A percentile compares a stretch with the other conserved stretches of the same genome.
Evolutionary conservation across 2,329 filamentous ascomycete genomes (phyloP).

Genomic region (Fusarium sp.): DNA sequence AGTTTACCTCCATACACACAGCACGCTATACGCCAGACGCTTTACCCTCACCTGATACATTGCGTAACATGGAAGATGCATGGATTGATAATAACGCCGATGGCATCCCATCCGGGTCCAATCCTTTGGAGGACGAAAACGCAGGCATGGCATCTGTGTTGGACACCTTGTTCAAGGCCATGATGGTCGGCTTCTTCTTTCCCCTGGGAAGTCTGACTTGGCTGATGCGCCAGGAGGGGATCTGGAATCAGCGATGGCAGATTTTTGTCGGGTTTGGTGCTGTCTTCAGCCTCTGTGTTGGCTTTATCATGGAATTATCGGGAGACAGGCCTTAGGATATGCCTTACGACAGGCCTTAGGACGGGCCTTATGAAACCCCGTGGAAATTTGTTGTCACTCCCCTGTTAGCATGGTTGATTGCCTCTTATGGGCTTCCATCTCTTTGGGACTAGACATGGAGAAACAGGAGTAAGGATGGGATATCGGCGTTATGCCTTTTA

Average conservation of each 20-base stretch:
- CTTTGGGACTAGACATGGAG: neutral
- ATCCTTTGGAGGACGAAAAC: slow-evolving; percentile 60
- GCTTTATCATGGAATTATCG: slow-evolving; percentile 69
- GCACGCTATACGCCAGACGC: slow-evolving; percentile 88
- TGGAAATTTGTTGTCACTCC: neutral
- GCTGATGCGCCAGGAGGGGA: slow-evolving; percentile 86
- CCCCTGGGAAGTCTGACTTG: slow-evolving; percentile 88
- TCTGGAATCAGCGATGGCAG: slow-evolving; percentile 87
- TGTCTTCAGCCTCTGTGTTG: slow-evolving; percentile 81
- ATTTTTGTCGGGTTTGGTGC: slow-evolving; percentile 90
- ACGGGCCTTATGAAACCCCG: slow-evolving; percentile 10
- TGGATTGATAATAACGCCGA: slow-evolving; percentile 83
- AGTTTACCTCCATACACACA: slow-evolving; percentile 88
- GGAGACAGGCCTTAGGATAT: slow-evolving; percentile 50
- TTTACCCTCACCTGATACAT: slow-evolving; percentile 82
- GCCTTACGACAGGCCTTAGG: slow-evolving; percentile 48
- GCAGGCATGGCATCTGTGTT: slow-evolving; percentile 69
- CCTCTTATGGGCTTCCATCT: neutral
- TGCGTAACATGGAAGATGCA: slow-evolving; percentile 85
- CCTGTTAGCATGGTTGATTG: neutral
- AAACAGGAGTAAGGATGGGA: slow-evolving; percentile 1
- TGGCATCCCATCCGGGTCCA: slow-evolving; percentile 57
- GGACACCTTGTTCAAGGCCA: slow-evolving; percentile 89
- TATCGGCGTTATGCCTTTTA: slow-evolving; percentile 20
- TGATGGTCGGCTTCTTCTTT: slow-evolving; percentile 95